phyloP scores from a whole-genome alignment of 352 stramenopile genomes.

The Globisporangium perplexum region DNA sequence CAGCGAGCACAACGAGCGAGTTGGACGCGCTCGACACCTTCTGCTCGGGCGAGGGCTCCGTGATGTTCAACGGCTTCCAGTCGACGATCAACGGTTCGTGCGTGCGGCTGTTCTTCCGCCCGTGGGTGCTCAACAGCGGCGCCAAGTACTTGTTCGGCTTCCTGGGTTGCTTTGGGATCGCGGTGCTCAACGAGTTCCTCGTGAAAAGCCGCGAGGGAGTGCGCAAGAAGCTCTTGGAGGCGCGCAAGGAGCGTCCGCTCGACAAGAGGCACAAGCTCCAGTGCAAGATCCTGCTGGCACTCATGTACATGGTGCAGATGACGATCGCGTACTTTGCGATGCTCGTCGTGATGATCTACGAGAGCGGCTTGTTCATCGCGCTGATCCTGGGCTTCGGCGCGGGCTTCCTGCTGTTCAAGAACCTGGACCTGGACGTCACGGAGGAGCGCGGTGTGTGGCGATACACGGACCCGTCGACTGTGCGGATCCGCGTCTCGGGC shows the following conservation, averaged over 20 bases:
- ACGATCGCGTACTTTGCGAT: slow-evolving; percentile 79
- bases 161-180: slow-evolving; percentile 56
- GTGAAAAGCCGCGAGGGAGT: slow-evolving; percentile 47
- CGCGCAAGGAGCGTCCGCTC: slow-evolving; percentile 22
- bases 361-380: slow-evolving; percentile 68
- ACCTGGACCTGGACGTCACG: slow-evolving; percentile 60
- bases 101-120: slow-evolving; percentile 69
- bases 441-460: slow-evolving; percentile 66
- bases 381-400: slow-evolving; percentile 64
- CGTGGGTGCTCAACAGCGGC: slow-evolving; percentile 68
- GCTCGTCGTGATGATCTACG: slow-evolving; percentile 82
- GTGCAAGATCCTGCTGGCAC: slow-evolving; percentile 53
- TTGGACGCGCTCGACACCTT: slow-evolving; percentile 25
- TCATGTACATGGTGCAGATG: slow-evolving; percentile 80
- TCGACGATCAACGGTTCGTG: slow-evolving; percentile 66
- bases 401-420: slow-evolving; percentile 72
- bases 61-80: slow-evolving; percentile 85
- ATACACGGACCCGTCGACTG: slow-evolving; percentile 63
- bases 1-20: slow-evolving; percentile 12
- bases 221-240: slow-evolving; percentile 35
- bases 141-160: slow-evolving; percentile 75
- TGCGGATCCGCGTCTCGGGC: slow-evolving; percentile 76
- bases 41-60: slow-evolving; percentile 57
- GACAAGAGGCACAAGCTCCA: slow-evolving; percentile 57
- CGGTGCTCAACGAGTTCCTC: slow-evolving; percentile 61